Conservation (phyloP, 164 flowering plant species). For the Magnolia changhungtana region DNA sequence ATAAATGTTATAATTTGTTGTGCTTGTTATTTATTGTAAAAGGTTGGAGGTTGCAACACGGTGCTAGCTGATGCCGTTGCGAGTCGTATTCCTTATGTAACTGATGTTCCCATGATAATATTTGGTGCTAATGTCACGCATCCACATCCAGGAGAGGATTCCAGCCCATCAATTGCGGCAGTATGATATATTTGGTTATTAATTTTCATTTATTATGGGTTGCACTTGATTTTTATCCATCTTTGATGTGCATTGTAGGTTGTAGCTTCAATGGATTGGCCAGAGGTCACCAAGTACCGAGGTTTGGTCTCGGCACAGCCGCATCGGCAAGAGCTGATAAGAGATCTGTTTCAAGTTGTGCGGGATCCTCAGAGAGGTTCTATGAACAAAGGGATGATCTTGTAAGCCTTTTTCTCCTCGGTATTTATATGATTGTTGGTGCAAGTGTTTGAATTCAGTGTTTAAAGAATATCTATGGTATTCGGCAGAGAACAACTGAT, state of each 20-base stretch:
- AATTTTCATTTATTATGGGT: not conserved
- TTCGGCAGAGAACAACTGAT: slow-evolving; percentile 56
- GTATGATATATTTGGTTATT: slow-evolving; percentile 20
- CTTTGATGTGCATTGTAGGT: slow-evolving; percentile 18
- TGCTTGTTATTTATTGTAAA: not conserved
- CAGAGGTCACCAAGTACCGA: slow-evolving; percentile 28
- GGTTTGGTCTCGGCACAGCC: slow-evolving; percentile 26
- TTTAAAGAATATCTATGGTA: not conserved
- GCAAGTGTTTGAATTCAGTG: not conserved
- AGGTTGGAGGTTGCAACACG: slow-evolving; percentile 55
- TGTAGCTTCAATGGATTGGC: slow-evolving; percentile 44
- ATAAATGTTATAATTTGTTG: not conserved
- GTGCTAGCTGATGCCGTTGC: slow-evolving; percentile 40
- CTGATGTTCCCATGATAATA: slow-evolving; percentile 46
- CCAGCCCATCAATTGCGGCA: slow-evolving; percentile 64
- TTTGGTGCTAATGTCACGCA: slow-evolving; percentile 73
- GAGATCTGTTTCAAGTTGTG: slow-evolving; percentile 49
- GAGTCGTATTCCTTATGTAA: slow-evolving; percentile 31
- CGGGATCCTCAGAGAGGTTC: slow-evolving; percentile 42
- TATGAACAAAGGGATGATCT: slow-evolving; percentile 57
- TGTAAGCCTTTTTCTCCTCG: slow-evolving; percentile 30
- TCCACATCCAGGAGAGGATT: slow-evolving; percentile 54
- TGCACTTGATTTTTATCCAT: not conserved
- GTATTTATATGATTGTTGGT: not conserved
- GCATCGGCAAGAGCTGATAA: slow-evolving; percentile 61